Base-by-base conservation (phyloP, 1,284 basidiomycete genomes). In the Austroboletus olivaceoglutinosus region DNA sequence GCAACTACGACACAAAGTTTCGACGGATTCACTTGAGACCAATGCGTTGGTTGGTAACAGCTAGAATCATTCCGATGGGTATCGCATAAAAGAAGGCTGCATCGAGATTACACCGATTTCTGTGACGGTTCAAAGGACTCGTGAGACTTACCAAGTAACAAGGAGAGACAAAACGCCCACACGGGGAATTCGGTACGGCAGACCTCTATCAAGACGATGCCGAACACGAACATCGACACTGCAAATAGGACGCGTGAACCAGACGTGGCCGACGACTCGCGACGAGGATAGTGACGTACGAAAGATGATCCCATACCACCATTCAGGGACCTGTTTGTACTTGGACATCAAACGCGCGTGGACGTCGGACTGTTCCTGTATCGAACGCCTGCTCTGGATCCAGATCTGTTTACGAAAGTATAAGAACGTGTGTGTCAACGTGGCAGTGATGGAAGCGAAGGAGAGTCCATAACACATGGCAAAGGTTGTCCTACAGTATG, bases 321-420 rank as follows among this genome's bases (percentile, higher is more conserved):
- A 91, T 51, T 86, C 79, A 0, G 89, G 86, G 0, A 90, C 86
- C 57, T 86, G 78, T 0, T 70, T 73, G 64, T 93, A 93, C 45
- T 72, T 68, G 12, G 77, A 69, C 90, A 92, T 93, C 30, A 91
- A 72, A n/a, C 78, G 71, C 2, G 80, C 80, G 60, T 91, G 89
- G 21, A 92, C 79, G 61, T 92, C 89, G 12, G 86, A 81, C 54
- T 86, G 80, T 57, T 88, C 85, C 13, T 73, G 60, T 53, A 82
- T 65, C 29, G 80, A 76, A 25, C 78, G 73, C n/a, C 82, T 65
- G 6, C 76, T 73, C 48, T 78, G 76, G 6, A 52, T 62, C 73
- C 76, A 79, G 43, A 92, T 83, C 47, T 82, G 76, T 52, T 81
- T 80, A 13, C 88, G 82, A 71, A 87, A 86, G 61, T 83, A 83